Base-by-base conservation (phyloP, 805 yeast genomes). In the Kregervanrija delftensis region DNA sequence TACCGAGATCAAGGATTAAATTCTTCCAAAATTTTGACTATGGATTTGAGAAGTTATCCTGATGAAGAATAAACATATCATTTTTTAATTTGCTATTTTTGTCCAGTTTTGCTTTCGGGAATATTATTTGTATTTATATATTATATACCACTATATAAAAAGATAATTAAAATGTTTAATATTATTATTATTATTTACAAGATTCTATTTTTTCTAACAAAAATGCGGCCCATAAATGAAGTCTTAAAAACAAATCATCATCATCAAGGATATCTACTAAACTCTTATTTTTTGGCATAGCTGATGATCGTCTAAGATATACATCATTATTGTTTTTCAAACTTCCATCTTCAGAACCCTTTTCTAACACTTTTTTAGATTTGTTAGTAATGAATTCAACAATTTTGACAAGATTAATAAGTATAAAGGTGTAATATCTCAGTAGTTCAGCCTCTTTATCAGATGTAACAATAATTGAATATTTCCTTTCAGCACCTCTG, bases 1-100 rank as follows among this genome's bases (percentile, higher is more conserved):
- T 90, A 86, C 67, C 73, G 95, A 50, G 93, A 86, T 48, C 95
- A 85, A 54, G 65, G 68, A 8, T 76, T 79, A 42, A 86, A 85
- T 55, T 74, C 87, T 40, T 84, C 95, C 4, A 77, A 72, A 52
- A 81, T 88, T 2, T 69, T 87, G 30, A 85, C 93, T 0, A 61
- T 87, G 46, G 91, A 87, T 58, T 70, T 87, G 55, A 71, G 82
- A 47, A 72, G 74, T 10, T 84, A 81, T 55, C 77, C 81, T 1
- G 71, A 67, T 39, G 53, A 51, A 37, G 53, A 50, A 33, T 49
- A 34, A 28, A 8, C 11, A 15, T 16, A 12, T 28, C 6, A 11
- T 15, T 8, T 36, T 37, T 31, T 30, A 30, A 11, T 30, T 9
- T 34, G 8, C 34, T 31, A 11, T 12, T 32, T 37, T 34, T 22